Evolutionary conservation across 1,139 yeast species (phyloP).

Genomic region (Kodamaea fungicola): DNA sequence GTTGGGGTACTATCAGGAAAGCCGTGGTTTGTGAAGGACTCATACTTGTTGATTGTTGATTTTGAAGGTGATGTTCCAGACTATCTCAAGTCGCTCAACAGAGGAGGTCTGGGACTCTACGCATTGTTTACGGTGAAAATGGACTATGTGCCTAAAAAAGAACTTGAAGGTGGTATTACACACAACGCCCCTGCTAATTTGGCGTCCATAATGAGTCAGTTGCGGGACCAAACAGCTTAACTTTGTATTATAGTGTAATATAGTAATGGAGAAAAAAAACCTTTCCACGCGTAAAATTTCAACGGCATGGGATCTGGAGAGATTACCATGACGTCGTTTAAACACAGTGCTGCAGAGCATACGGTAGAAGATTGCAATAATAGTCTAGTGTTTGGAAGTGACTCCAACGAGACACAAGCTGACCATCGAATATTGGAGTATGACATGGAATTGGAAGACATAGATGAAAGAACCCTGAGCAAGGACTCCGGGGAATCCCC

Average conservation of each 20-base stretch:
- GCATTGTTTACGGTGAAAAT: constrained; percentile 47
- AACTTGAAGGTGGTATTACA: constrained; percentile 6
- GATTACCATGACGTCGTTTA: constrained; percentile 4
- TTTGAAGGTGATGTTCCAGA: constrained; percentile 23
- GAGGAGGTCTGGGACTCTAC: constrained; percentile 33
- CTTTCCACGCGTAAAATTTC: not conserved
- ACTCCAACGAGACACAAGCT: constrained; percentile 5
- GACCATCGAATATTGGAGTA: not conserved
- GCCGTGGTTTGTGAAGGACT: constrained; percentile 57
- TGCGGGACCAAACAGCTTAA: constrained; percentile 4
- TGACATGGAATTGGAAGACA: not conserved
- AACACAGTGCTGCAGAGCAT: constrained; percentile 7
- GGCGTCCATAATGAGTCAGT: constrained; percentile 13
- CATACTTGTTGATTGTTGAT: constrained; percentile 54
- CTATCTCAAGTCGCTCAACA: constrained; percentile 21
- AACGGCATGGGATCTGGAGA: not conserved
- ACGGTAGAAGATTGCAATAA: constrained; percentile 9
- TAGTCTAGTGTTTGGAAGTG: constrained; percentile 24
- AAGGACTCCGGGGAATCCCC: no score
- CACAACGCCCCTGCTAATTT: constrained; percentile 6
- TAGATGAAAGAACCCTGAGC: no score
- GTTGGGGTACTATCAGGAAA: constrained; percentile 60
- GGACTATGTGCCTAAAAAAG: constrained; percentile 29
- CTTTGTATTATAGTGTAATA: constrained; percentile 7
- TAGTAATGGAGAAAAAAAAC: constrained; percentile 1